A percentile compares a stretch with the other conserved stretches of the same genome.
These are phyloP conservation scores for Sporothrix humicola DNA, from an alignment of 2,329 filamentous ascomycete species.

Conservation along the genomic window DNA sequence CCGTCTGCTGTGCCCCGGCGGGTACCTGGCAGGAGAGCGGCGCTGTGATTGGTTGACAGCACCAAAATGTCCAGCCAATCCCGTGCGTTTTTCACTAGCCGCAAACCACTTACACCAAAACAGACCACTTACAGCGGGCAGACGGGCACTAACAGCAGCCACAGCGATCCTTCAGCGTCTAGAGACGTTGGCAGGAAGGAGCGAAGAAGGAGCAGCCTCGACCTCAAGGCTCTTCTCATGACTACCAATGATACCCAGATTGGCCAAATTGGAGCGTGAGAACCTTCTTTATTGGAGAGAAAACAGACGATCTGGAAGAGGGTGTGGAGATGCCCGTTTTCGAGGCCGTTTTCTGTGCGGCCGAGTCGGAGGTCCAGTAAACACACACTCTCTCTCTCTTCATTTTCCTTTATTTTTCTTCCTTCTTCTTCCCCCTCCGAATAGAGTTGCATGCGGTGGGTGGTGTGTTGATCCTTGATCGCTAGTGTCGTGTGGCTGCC, in stretches of 20 bases:
- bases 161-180: slow-evolving; percentile 2
- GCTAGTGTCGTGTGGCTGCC: slow-evolving; percentile 1
- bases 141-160: slow-evolving; percentile 4
- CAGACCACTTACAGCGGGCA: not conserved
- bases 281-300: not conserved
- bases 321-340: slow-evolving; percentile 10
- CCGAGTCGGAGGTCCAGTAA: not conserved
- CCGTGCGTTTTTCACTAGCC: not conserved
- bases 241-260: too few relatives aligned
- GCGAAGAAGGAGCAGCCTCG: not conserved
- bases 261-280: not conserved
- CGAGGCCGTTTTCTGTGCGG: slow-evolving; percentile 1
- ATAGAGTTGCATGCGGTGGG: slow-evolving; percentile 7
- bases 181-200: not conserved
- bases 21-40: not conserved
- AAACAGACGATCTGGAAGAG: not conserved
- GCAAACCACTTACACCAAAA: slow-evolving; percentile 17
- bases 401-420: not conserved
- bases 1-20: slow-evolving; percentile 12
- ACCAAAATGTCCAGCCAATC: not conserved
- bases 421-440: not conserved
- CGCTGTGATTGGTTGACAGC: not conserved
- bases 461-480: not conserved
- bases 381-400: not conserved
- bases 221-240: too few relatives aligned